A percentile compares a stretch with the other conserved stretches of the same genome.
These are phyloP conservation scores for Hypomontagnella submonticulosa DNA, from an alignment of 495 filamentous ascomycete species.

Conservation along the genomic window DNA sequence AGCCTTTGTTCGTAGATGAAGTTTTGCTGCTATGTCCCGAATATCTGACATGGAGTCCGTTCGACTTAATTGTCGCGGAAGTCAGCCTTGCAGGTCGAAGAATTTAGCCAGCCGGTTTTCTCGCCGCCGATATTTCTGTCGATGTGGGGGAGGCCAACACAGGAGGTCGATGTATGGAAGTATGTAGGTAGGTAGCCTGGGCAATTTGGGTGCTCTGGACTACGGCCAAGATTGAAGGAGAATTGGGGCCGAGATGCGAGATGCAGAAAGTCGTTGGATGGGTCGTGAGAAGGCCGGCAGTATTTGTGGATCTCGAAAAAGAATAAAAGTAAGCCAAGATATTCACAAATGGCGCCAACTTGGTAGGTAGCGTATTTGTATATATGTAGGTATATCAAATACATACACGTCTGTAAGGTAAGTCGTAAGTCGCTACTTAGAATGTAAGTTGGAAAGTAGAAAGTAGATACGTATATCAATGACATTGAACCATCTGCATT, in stretches of 20 bases:
- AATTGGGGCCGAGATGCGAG: constrained; percentile 27
- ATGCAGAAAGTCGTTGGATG: constrained; percentile 23
- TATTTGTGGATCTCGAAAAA: constrained; percentile 42
- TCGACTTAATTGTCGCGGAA: constrained; percentile 39
- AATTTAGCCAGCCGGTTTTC: constrained; percentile 24
- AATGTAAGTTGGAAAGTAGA: neutral
- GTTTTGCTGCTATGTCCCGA: constrained; percentile 37
- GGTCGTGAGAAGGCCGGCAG: constrained; percentile 29
- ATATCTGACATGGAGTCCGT: constrained; percentile 45
- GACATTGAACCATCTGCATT: neutral
- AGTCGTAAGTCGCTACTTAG: too few relatives aligned
- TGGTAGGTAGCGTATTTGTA: constrained; percentile 32
- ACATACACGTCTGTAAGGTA: neutral
- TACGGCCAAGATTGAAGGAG: constrained; percentile 33
- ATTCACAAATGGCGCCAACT: constrained; percentile 21
- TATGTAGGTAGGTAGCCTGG: neutral
- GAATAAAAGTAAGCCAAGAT: constrained; percentile 30
- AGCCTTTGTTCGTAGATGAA: constrained; percentile 33
- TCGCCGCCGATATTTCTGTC: constrained; percentile 36
- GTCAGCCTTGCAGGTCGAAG: constrained; percentile 42
- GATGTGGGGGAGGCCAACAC: constrained; percentile 39
- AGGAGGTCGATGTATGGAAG: constrained; percentile 19
- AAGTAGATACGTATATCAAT: neutral
- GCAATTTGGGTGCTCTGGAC: constrained; percentile 21
- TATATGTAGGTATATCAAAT: constrained; percentile 6